Percentiles rank a stretch among this genome's conserved stretches.
phyloP scores from a whole-genome alignment of 2,329 filamentous ascomycete species.

The Didymella segeticola region DNA sequence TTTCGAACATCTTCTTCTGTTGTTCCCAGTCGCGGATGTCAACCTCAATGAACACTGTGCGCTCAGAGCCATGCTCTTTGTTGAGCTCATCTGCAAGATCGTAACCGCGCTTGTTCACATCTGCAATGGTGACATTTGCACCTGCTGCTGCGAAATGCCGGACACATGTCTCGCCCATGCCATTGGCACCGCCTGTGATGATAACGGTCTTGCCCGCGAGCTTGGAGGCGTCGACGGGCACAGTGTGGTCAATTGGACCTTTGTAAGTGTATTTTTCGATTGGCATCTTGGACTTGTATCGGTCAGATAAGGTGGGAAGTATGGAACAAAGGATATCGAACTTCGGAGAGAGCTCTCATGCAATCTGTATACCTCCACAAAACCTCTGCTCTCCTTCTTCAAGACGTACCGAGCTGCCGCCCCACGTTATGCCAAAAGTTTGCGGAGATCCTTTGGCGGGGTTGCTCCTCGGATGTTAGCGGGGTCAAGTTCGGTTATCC shows the following conservation, averaged over 20 bases:
- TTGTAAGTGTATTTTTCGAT: slow-evolving; percentile 39
- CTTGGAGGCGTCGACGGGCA: slow-evolving; percentile 46
- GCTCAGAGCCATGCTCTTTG: slow-evolving; percentile 23
- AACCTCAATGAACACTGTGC: slow-evolving; percentile 24
- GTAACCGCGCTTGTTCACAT: slow-evolving; percentile 36
- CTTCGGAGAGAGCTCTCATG: not conserved
- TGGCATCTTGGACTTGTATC: slow-evolving; percentile 13
- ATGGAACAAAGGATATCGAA: not conserved
- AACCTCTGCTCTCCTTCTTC: not conserved
- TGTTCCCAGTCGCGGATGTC: slow-evolving; percentile 30
- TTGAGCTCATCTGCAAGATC: slow-evolving; percentile 41
- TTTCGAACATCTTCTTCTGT: slow-evolving; percentile 25
- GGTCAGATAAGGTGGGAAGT: not conserved
- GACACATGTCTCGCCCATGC: slow-evolving; percentile 45
- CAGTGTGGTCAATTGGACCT: slow-evolving; percentile 47
- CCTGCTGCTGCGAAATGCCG: slow-evolving; percentile 40
- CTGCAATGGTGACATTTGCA: slow-evolving; percentile 46
- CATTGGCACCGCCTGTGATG: slow-evolving; percentile 57
- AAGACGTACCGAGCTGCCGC: not conserved
- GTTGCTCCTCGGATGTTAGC: not conserved
- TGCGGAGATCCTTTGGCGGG: not conserved
- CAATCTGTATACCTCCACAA: not conserved
- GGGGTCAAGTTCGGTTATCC: not conserved
- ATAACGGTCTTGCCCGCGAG: slow-evolving; percentile 56
- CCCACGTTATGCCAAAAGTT: not conserved